These are phyloP conservation scores for Paratinospora sagittata DNA, from an alignment of 164 flowering plant species.

Conservation along the genomic window DNA sequence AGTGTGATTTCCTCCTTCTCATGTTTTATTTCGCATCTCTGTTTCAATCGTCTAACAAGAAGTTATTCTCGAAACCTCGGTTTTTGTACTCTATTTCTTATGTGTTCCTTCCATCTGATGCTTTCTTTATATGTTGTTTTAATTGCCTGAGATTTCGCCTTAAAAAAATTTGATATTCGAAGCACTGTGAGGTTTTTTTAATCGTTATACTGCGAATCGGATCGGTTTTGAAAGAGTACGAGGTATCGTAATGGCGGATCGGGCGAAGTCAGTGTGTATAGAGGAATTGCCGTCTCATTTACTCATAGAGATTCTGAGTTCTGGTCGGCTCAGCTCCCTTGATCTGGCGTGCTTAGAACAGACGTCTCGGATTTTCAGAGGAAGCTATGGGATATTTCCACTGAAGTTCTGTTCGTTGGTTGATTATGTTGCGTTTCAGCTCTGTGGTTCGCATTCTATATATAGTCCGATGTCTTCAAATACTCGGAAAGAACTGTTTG, in stretches of 20 bases:
- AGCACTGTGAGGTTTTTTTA: slow-evolving; percentile 3
- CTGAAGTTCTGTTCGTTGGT: slow-evolving; percentile 58
- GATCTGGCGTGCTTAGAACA: slow-evolving; percentile 71
- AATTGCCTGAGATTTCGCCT: slow-evolving; percentile 56
- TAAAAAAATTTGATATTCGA: slow-evolving; percentile 44
- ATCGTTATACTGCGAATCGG: not conserved
- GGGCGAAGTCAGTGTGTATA: slow-evolving; percentile 30
- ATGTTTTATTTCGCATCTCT: slow-evolving; percentile 39
- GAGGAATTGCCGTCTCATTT: slow-evolving; percentile 88
- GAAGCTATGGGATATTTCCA: slow-evolving; percentile 47
- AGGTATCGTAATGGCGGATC: slow-evolving; percentile 35
- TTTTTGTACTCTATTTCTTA: slow-evolving; percentile 35
- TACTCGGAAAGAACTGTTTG: slow-evolving; percentile 40
- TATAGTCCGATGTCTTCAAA: slow-evolving; percentile 32
- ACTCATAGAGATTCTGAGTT: slow-evolving; percentile 59
- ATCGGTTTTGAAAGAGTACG: not conserved
- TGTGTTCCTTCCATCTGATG: slow-evolving; percentile 38
- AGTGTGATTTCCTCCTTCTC: slow-evolving; percentile 28
- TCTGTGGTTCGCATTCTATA: slow-evolving; percentile 42
- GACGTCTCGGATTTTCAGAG: slow-evolving; percentile 58
- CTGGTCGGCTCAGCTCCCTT: slow-evolving; percentile 50
- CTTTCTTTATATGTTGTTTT: slow-evolving; percentile 45
- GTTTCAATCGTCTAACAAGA: slow-evolving; percentile 23
- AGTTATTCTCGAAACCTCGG: slow-evolving; percentile 30
- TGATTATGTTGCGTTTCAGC: slow-evolving; percentile 69